Conservation (phyloP, 225 moss, liverwort and hornwort species). For the Thuidium tamariscinum region DNA sequence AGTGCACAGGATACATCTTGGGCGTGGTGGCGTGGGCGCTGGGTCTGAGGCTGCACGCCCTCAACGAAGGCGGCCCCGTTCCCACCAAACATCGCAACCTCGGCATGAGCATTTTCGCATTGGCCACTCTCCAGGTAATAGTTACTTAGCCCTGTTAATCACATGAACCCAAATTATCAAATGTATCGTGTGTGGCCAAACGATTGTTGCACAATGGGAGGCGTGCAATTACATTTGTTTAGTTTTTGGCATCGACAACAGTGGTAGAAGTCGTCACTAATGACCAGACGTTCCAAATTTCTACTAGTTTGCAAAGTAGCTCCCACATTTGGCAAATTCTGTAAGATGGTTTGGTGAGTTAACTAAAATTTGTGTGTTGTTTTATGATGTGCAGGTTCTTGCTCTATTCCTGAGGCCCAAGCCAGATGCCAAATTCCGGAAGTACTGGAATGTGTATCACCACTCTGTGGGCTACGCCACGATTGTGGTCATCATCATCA, state of each 20-base stretch:
- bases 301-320: neutral
- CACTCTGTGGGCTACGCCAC: conserved; percentile 51
- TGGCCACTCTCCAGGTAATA: conserved; percentile 55
- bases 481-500: conserved; percentile 48
- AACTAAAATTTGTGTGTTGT: neutral
- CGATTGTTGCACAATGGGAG: neutral
- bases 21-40: conserved; percentile 60
- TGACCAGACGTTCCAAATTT: neutral
- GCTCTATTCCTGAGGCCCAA: conserved; percentile 59
- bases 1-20: conserved; percentile 48
- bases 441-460: conserved; percentile 73
- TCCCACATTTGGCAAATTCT: neutral
- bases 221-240: neutral
- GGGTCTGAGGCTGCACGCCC: conserved; percentile 37
- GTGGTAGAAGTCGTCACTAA: neutral
- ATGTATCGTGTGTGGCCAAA: neutral
- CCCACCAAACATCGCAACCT: conserved; percentile 44
- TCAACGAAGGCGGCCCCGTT: neutral
- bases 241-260: too few species aligned
- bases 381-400: conserved; percentile 17
- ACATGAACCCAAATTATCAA: neutral
- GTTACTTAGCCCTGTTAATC: too few species aligned
- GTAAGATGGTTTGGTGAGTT: neutral
- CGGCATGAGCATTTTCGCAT: conserved; percentile 53
- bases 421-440: conserved; percentile 29